These are phyloP conservation scores for Lachancea sp. DNA, from an alignment of 805 yeast genomes.

Conservation along the genomic window DNA sequence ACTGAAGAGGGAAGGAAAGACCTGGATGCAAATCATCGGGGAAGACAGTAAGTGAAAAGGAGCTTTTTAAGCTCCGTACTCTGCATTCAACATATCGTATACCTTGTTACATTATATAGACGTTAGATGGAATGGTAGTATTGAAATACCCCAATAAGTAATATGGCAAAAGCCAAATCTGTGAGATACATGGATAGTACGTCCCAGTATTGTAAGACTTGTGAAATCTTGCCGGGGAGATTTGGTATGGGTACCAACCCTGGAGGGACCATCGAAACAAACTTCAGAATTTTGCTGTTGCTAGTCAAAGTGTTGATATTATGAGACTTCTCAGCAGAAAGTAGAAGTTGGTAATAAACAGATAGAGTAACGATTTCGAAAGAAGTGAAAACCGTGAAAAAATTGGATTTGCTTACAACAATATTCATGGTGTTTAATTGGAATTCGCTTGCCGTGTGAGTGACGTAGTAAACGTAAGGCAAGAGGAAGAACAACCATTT, in stretches of 20 bases:
- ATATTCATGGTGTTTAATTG: neutral
- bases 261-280: conserved; percentile 31
- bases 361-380: conserved; percentile 32
- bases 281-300: conserved; percentile 26
- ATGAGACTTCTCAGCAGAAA: conserved; percentile 22
- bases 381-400: conserved; percentile 31
- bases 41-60: conserved; percentile 39
- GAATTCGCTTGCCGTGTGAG: conserved; percentile 9
- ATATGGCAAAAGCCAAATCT: conserved; percentile 31
- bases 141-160: conserved; percentile 26
- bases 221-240: conserved; percentile 23
- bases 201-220: conserved; percentile 29
- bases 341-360: conserved; percentile 27
- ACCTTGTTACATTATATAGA: neutral
- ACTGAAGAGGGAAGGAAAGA: conserved; percentile 64
- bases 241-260: conserved; percentile 29
- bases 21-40: conserved; percentile 79
- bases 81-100: neutral
- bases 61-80: neutral
- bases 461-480: conserved; percentile 29
- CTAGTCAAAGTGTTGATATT: conserved; percentile 25
- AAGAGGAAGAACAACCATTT: conserved; percentile 29
- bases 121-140: conserved; percentile 13
- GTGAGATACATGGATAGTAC: conserved; percentile 31
- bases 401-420: conserved; percentile 24